Percentiles rank a stretch among this genome's conserved stretches.
Conservation (phyloP, 495 filamentous ascomycete genomes). For the Xanthoparmelia taractica region DNA sequence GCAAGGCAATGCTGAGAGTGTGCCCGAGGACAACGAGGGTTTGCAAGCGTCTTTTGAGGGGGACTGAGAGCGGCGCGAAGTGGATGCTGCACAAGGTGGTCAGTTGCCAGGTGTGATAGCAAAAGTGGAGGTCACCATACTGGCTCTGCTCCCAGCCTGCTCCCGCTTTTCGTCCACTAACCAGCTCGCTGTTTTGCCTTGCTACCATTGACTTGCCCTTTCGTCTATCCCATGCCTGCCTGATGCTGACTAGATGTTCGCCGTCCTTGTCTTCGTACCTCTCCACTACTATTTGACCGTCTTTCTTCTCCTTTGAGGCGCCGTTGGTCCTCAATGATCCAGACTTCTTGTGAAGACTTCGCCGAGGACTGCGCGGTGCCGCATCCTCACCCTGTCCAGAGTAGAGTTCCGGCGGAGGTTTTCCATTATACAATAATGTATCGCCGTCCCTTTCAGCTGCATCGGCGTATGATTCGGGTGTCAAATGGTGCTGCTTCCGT, state of each 20-base stretch:
- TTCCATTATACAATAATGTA: neutral
- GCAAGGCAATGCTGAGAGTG: slow-evolving; percentile 68
- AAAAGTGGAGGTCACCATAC: slow-evolving; percentile 17
- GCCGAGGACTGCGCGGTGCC: slow-evolving; percentile 20
- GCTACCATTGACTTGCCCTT: slow-evolving; percentile 10
- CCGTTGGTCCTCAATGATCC: slow-evolving; percentile 16
- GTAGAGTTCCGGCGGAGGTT: slow-evolving; percentile 14
- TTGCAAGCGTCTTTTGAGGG: slow-evolving; percentile 76
- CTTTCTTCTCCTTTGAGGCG: slow-evolving; percentile 9
- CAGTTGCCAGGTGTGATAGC: neutral
- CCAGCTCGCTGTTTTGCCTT: slow-evolving; percentile 26
- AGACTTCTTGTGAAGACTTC: slow-evolving; percentile 20
- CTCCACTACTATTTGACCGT: slow-evolving; percentile 18
- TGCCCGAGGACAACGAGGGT: slow-evolving; percentile 80
- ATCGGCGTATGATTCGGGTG: slow-evolving; percentile 30
- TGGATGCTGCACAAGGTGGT: slow-evolving; percentile 47
- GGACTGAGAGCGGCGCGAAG: slow-evolving; percentile 83
- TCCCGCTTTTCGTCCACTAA: slow-evolving; percentile 30
- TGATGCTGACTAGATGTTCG: slow-evolving; percentile 24
- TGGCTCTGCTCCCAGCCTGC: slow-evolving; percentile 30
- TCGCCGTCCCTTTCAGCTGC: slow-evolving; percentile 25
- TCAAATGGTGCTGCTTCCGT: slow-evolving; percentile 26
- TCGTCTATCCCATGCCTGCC: slow-evolving; percentile 5
- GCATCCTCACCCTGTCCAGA: slow-evolving; percentile 24
- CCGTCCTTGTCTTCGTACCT: slow-evolving; percentile 24